phyloP scores from a whole-genome alignment of 176 grass and related monocot species.

The Alopecurus myosuroides region DNA sequence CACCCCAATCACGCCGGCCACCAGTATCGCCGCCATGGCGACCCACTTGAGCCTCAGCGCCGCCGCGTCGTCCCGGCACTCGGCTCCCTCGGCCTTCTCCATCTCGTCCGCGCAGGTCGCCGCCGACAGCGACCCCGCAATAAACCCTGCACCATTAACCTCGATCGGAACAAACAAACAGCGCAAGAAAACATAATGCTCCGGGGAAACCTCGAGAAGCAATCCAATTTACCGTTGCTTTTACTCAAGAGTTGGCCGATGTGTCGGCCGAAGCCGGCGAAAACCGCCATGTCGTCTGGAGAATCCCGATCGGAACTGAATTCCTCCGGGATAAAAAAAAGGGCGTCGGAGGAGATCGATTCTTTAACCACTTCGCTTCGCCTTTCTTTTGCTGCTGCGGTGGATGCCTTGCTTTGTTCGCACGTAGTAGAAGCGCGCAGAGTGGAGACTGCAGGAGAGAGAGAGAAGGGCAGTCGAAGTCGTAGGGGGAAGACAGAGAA shows the following conservation, averaged over 20 bases:
- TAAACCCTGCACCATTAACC: constrained; percentile 7
- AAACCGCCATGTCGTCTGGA: not conserved
- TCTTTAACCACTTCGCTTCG: not conserved
- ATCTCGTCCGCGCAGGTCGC: constrained; percentile 47
- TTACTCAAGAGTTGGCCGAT: not conserved
- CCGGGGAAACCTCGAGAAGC: not conserved
- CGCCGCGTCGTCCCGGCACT: constrained; percentile 44
- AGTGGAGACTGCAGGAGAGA: not conserved
- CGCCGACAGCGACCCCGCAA: constrained; percentile 51
- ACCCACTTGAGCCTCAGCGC: constrained; percentile 48
- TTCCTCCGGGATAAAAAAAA: not conserved
- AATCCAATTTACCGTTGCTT: constrained; percentile 16
- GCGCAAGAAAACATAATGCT: not conserved
- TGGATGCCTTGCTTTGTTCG: constrained; percentile 15
- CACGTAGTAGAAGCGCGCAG: not conserved
- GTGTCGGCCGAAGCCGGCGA: constrained; percentile 22
- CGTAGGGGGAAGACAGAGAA: not conserved
- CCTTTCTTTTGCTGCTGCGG: not conserved
- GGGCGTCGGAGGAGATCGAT: not conserved
- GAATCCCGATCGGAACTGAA: constrained; percentile 9
- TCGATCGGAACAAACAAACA: not conserved
- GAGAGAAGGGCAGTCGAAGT: not conserved
- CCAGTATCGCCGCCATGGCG: constrained; percentile 57
- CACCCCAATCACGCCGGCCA: constrained; percentile 49
- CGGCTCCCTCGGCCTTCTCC: constrained; percentile 11